Conservation (phyloP, 805 yeast genomes). For the Pichia gijzeniarum region DNA sequence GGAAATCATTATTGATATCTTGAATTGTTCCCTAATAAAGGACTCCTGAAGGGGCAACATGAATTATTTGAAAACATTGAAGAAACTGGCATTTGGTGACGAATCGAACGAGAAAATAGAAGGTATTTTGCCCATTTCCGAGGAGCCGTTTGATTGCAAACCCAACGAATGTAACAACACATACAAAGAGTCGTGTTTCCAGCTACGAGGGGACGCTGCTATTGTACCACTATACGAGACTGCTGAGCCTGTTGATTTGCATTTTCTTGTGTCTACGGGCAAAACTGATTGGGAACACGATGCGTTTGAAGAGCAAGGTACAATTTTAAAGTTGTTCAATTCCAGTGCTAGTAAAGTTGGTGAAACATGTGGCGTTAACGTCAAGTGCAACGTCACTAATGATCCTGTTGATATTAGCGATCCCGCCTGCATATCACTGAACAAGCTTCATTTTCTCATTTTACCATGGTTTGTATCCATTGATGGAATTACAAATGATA, state of each 20-base stretch:
- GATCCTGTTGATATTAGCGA: conserved; percentile 15
- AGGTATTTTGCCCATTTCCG: conserved; percentile 37
- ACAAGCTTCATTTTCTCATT: conserved; percentile 53
- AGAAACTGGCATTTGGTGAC: conserved; percentile 10
- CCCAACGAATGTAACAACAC: conserved; percentile 38
- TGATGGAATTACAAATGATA: conserved; percentile 37
- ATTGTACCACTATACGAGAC: conserved; percentile 55
- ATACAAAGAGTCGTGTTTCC: conserved; percentile 25
- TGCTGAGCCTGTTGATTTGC: conserved; percentile 62
- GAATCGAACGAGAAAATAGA: conserved; percentile 28
- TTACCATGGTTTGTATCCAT: conserved; percentile 75
- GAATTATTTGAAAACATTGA: conserved; percentile 19
- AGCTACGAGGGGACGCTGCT: conserved; percentile 31
- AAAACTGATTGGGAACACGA: conserved; percentile 79
- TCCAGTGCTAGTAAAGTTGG: conserved; percentile 12
- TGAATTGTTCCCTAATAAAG: too few relatives aligned
- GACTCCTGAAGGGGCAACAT: conserved; percentile 9
- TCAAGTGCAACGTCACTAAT: conserved; percentile 21
- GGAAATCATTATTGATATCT: too few relatives aligned
- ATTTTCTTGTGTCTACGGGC: conserved; percentile 78
- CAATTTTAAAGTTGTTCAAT: conserved; percentile 23
- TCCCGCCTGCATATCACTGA: conserved; percentile 34
- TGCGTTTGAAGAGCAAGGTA: conserved; percentile 40
- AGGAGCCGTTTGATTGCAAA: conserved; percentile 47
- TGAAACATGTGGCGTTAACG: background rate